Base-by-base conservation (phyloP, 2,329 filamentous ascomycete species). In the Claviceps spartinae region DNA sequence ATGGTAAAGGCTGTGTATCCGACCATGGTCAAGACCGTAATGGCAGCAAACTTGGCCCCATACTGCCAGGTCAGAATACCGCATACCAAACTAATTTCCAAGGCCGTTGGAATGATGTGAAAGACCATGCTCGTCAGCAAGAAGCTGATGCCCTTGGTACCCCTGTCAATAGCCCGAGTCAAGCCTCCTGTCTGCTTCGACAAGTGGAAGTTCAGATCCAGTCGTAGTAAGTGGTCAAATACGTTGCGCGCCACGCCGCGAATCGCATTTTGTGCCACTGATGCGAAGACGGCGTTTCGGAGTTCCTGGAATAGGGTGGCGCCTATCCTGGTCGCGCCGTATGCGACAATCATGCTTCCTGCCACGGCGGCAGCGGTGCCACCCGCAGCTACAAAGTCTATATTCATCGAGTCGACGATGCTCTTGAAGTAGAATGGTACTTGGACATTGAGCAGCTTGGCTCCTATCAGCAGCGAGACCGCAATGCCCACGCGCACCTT, bases 401-500 rank as follows among this genome's bases (percentile, higher is more conserved):
- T 79, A 66, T 98, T 98, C 88, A 98, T 95, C 20, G 88, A 83
- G 67, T 98, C 94, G 43, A 98, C 88, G 57, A 98, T 97, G 67
- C 74, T 90, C 75, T 97, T 97, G 75, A 98, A 98, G 74, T 96
- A 98, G 66, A 98, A 98, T 0, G 93, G 93, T 47, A 98, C 88
- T 72, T 98, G 89, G 16, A 98, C 93, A 67, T 97, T 98, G 62
- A 98, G 75, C 48, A 95, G 81, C 76, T 98, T 98, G 64, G 89
- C 88, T 54, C 90, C 88, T 22, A 98, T 71, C 40, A 98, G 76
- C 56, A 98, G 71, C 7, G 77, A 81, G 3, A 98, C 77, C n/a
- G 91, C 89, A 47, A 95, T 71, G 11, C 86, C 80, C 37, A 98
- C 93, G 56, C 93, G 83, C 56, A 90, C 71, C 65, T 94, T 88